These are phyloP conservation scores for Nannochloropsis gaditana DNA, from an alignment of 108 stramenopile genomes.

Conservation along the genomic window DNA sequence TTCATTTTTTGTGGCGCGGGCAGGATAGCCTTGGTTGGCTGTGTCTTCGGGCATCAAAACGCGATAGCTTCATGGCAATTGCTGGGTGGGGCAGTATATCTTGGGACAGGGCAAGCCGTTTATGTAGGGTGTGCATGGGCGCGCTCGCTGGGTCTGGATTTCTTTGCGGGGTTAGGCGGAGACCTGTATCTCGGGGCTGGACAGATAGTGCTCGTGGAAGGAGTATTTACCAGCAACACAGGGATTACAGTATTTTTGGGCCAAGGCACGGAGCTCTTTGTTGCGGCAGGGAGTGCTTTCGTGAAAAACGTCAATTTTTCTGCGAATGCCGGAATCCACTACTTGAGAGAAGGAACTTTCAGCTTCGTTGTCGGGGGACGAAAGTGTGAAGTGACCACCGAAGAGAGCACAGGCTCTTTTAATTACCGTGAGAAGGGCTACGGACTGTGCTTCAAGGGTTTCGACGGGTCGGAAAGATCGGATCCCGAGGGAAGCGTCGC, in stretches of 20 bases:
- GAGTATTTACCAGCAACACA: background rate
- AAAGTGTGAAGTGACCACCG: background rate
- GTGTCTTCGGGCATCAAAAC: background rate
- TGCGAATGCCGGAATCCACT: background rate
- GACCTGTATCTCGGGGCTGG: background rate
- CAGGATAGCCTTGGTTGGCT: background rate
- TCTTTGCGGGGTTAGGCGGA: conserved; percentile 2
- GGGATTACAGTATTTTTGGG: background rate
- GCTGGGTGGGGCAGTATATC: background rate
- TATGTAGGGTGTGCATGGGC: background rate
- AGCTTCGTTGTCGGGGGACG: background rate
- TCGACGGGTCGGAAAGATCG: background rate
- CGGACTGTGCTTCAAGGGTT: background rate
- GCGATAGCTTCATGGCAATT: background rate
- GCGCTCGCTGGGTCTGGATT: background rate
- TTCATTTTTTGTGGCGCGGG: background rate
- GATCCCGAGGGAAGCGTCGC: background rate
- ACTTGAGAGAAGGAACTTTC: background rate
- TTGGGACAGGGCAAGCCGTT: background rate
- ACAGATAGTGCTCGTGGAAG: background rate
- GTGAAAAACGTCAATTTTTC: background rate
- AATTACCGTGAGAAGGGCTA: background rate
- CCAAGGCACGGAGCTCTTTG: background rate
- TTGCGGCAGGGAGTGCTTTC: background rate
- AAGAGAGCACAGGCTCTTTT: background rate